Evolutionary conservation across 495 filamentous ascomycete genomes (phyloP), one percentile per base, ranked within the genome.

Genomic region (Penicillium bovifimosum): DNA sequence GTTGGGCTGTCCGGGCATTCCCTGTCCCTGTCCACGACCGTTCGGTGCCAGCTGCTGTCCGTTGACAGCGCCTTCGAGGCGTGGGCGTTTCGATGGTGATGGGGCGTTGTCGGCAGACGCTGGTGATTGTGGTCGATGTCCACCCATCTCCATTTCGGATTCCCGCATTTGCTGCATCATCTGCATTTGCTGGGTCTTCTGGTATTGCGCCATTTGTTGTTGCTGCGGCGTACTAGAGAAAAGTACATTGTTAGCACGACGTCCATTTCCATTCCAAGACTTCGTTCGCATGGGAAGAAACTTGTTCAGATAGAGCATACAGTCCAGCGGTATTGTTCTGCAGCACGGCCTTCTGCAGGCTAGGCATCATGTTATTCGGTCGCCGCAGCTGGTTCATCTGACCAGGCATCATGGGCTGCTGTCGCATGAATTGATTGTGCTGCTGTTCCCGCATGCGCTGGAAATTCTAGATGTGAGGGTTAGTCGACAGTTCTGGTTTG

Each of bases 81-180:
- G 88, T n/a, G 84, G 86, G 61, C 93, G 79, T 73, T 98, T 98
- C 47, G 85, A 88, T 8, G 93, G 92, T 18, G 93, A 96, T 6
- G 90, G 87, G 27, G 89, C 89, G 61, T 95, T 95, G 36, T 96
- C 92, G 26, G 81, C 82, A 6, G 86, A 84, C 27, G 86, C 81
- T 6, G 90, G 90, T 32, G 89, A 96, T 54, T 86, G 86, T 24
- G 89, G 85, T 39, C 88, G 83, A 61, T 86, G 84, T 44, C 84
- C 86, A 69, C 86, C 88, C 71, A 90, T 88, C 50, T 96, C 90
- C 73, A 95, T 88, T 41, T 87, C 87, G 6, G 90, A 90, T 43
- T 91, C 86, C 41, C 90, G 81, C 87, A 96, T 91, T 65, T 85
- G 83, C 50, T 85, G 77, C 66, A 81, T 77, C 63, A 83, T 75